phyloP scores from a whole-genome alignment of 2,329 filamentous ascomycete genomes.

The Colletotrichum orbiculare region DNA sequence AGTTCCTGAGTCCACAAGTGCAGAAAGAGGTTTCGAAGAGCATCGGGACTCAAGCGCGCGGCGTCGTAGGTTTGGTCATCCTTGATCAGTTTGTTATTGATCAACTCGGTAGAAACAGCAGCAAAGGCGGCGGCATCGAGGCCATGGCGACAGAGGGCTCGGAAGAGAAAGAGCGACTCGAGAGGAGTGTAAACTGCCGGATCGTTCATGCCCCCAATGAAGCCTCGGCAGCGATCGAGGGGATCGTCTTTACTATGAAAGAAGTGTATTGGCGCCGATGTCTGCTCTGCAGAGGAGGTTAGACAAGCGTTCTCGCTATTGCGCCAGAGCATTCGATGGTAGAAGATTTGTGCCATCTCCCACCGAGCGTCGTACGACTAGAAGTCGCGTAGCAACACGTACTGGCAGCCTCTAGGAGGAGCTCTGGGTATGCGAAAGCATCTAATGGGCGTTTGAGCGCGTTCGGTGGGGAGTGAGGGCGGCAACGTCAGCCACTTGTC shows the following conservation, averaged over 20 bases:
- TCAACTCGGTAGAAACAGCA: constrained; percentile 79
- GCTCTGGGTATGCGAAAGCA: constrained; percentile 32
- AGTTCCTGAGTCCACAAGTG: constrained; percentile 80
- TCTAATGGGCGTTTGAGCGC: constrained; percentile 28
- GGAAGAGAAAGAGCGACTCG: constrained; percentile 88
- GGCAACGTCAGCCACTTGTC: constrained; percentile 31
- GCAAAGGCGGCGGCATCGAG: constrained; percentile 73
- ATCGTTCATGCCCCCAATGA: constrained; percentile 66
- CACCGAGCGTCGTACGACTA: constrained; percentile 27
- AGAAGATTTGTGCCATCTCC: constrained; percentile 14
- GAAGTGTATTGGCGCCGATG: constrained; percentile 67
- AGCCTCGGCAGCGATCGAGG: constrained; percentile 68
- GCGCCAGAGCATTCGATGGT: no score
- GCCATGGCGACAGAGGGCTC: constrained; percentile 78
- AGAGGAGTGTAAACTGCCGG: constrained; percentile 80
- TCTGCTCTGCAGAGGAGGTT: constrained; percentile 42
- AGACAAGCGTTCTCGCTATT: constrained; percentile 5
- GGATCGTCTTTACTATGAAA: constrained; percentile 63
- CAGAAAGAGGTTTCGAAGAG: constrained; percentile 82
- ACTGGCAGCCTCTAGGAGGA: constrained; percentile 38
- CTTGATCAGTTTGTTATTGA: constrained; percentile 78
- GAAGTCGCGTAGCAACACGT: constrained; percentile 34
- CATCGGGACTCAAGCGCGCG: constrained; percentile 78
- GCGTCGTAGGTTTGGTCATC: constrained; percentile 78
- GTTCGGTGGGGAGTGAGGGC: constrained; percentile 25